Base-by-base conservation (phyloP, 1,284 basidiomycete species). In the Termitomyces sp. region DNA sequence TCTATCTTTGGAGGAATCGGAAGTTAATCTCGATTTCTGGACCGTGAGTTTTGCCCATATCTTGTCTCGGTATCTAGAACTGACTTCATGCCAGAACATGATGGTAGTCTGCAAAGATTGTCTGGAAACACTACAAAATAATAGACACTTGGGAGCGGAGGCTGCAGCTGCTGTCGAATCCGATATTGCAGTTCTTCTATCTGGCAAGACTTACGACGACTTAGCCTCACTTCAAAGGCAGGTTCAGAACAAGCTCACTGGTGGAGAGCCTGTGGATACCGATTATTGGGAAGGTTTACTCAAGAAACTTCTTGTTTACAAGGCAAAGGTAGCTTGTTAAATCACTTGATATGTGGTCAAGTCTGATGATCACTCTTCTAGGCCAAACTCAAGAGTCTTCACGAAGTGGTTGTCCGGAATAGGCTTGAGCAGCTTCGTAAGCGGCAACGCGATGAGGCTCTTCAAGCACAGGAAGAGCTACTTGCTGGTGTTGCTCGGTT, bases 251-350 rank as follows among this genome's bases (percentile, higher is more conserved):
- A 99, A 99, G 71, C 80, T 99, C 1, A 78, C 81, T 0, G 93
- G 92, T 57, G 92, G 93, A 31, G 94, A 98, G 70, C 94, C 95
- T 1, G 83, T 99, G 39, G 97, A 99, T 70, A 90, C 88, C 12
- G 97, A 99, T 69, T 99, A 99, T 68, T 99, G 97, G 97, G 96
- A 98, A 70, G 79, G 86, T 38, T 74, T 99, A 5, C 71, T 99
- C 56, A 91, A 92, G 69, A 94, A 92, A 67, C 74, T 99, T 40
- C 77, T 97, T n/a, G 95, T 99, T 1, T 97, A 93, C 88, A 98
- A 98, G 71, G 91, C 97, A n/a, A 97, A 97, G 75, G 92, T 92
- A 63, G 40, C 71, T 61, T 6, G 13, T 6, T 7, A 5, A 47
- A 36, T n/a, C 33, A 9, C 40, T 44, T 19, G 9, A 31, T 50